These are phyloP conservation scores for Pythium brachiatum DNA, from an alignment of 352 stramenopile genomes.

Conservation along the genomic window DNA sequence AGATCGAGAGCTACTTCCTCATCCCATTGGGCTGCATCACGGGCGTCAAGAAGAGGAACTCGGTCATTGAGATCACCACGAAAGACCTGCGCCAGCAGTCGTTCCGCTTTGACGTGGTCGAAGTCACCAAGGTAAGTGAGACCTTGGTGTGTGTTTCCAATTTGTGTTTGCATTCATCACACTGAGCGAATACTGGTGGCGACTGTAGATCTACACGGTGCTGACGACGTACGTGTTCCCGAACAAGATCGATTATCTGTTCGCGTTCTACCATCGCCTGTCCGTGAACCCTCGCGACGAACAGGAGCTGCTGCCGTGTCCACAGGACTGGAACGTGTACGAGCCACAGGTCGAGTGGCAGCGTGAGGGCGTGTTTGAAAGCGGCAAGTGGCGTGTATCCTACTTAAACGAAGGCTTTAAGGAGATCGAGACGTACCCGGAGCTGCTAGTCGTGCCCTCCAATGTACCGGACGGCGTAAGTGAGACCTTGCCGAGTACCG, in stretches of 20 bases:
- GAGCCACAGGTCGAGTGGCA: conserved; percentile 62
- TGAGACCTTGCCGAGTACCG: not conserved
- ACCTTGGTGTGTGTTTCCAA: too few relatives aligned
- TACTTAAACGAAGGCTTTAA: conserved; percentile 68
- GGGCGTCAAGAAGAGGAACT: conserved; percentile 79
- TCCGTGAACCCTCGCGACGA: conserved; percentile 44
- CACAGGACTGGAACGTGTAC: conserved; percentile 72
- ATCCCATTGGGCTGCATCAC: conserved; percentile 72
- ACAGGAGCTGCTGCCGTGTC: conserved; percentile 48
- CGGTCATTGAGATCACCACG: conserved; percentile 69
- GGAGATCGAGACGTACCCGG: conserved; percentile 92
- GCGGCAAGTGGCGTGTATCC: conserved; percentile 60
- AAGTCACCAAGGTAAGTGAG: conserved; percentile 53
- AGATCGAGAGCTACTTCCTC: conserved; percentile 77
- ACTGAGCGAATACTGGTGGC: not conserved
- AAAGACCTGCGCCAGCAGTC: conserved; percentile 78
- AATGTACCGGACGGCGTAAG: conserved; percentile 86
- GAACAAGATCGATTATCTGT: conserved; percentile 81
- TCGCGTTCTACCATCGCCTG: conserved; percentile 80
- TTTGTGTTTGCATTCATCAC: too few relatives aligned
- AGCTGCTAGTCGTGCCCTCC: conserved; percentile 90
- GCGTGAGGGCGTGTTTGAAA: conserved; percentile 70
- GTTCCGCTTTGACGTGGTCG: conserved; percentile 72
- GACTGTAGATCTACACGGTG: conserved; percentile 69
- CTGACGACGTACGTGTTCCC: conserved; percentile 83